A percentile compares a stretch with the other conserved stretches of the same genome.
phyloP scores from a whole-genome alignment of 306 rosid species.

The Alnus rubra region DNA sequence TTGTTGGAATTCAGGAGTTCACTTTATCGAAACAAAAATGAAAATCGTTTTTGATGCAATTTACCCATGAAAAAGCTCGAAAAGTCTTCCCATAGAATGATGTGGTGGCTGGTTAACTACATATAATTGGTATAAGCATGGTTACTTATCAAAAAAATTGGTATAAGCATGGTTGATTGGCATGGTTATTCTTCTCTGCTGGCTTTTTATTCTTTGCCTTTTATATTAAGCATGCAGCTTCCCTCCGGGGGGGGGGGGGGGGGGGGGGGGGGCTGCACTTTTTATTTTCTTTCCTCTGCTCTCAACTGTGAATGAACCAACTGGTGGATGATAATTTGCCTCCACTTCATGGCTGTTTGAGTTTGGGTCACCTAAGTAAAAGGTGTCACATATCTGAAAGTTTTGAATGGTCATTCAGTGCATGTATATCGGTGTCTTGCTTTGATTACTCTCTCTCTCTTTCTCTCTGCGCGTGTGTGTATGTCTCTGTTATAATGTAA shows the following conservation, averaged over 20 bases:
- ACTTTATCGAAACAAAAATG: neutral
- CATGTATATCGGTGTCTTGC: neutral
- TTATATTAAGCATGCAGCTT: neutral
- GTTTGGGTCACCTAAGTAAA: neutral
- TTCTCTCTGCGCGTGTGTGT: neutral
- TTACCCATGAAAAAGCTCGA: neutral
- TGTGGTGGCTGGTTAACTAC: too few relatives aligned
- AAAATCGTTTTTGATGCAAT: neutral
- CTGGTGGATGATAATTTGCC: constrained; percentile 4
- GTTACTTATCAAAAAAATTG: too few relatives aligned
- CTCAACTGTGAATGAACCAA: neutral
- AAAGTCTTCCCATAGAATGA: too few relatives aligned
- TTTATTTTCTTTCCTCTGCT: neutral
- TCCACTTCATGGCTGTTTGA: neutral
- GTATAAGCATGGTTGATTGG: too few relatives aligned
- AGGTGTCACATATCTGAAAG: neutral
- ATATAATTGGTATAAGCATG: too few relatives aligned
- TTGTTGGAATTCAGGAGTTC: neutral
- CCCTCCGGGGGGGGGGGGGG: neutral
- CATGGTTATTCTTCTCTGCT: too few relatives aligned
- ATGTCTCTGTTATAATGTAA: neutral
- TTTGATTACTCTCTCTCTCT: neutral
- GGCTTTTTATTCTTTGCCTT: neutral
- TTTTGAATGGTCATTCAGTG: neutral
- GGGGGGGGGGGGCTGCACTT: neutral